Evolutionary conservation across 2,329 filamentous ascomycete species (phyloP).

Genomic region (Claviceps monticola): DNA sequence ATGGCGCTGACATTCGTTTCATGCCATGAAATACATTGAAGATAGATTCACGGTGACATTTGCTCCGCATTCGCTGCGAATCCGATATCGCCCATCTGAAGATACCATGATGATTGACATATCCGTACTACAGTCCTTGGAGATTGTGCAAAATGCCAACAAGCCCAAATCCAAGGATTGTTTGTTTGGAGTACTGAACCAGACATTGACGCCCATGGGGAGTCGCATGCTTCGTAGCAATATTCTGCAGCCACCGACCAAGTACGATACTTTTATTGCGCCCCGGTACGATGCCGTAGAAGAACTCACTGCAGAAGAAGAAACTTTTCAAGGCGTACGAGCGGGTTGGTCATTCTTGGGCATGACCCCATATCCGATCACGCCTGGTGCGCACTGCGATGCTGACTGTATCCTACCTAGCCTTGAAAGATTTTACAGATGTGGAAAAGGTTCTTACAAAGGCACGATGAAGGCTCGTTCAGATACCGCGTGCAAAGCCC

Average conservation of each 20-base stretch:
- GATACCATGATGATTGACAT: slow-evolving; percentile 94
- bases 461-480: slow-evolving; percentile 24
- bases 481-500: neutral
- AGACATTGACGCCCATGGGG: slow-evolving; percentile 82
- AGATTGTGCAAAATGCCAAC: slow-evolving; percentile 78
- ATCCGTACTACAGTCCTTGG: slow-evolving; percentile 72
- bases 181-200: slow-evolving; percentile 72
- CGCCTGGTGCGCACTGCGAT: neutral
- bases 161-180: slow-evolving; percentile 67
- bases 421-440: slow-evolving; percentile 61
- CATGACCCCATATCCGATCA: neutral
- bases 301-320: slow-evolving; percentile 68
- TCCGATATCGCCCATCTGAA: slow-evolving; percentile 77
- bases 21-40: slow-evolving; percentile 76
- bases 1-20: slow-evolving; percentile 9
- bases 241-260: slow-evolving; percentile 77
- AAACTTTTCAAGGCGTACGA: slow-evolving; percentile 68
- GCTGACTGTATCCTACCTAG: slow-evolving; percentile 24
- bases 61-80: slow-evolving; percentile 33
- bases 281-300: slow-evolving; percentile 71
- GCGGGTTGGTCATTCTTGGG: slow-evolving; percentile 34
- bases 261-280: slow-evolving; percentile 46
- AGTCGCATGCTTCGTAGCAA: slow-evolving; percentile 69
- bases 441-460: slow-evolving; percentile 67
- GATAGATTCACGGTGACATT: slow-evolving; percentile 50